Evolutionary conservation across 257 asterid species (phyloP), one percentile per base, ranked within the genome.

Genomic region (Phtheirospermum japonicum): DNA sequence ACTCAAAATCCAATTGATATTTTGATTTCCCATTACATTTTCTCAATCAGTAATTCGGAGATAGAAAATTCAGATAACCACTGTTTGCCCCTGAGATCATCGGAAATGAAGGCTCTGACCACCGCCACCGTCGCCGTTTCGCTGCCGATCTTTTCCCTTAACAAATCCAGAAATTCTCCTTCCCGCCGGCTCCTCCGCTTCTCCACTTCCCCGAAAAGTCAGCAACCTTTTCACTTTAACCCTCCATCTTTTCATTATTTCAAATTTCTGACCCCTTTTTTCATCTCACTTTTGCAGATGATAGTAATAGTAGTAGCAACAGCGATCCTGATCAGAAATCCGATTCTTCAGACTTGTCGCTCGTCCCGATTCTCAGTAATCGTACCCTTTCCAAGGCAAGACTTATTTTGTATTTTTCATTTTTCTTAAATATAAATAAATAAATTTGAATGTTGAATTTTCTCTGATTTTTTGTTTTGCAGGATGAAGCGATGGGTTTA

Each of bases 401-500:
- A 17, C 10, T 61, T 37, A 4, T 42, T 43, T 2, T 30, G 36
- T 13, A 28, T 26, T 30, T 53, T 23, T 39, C 13, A 2, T 4
- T 8, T 20, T 37, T 8, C 2, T 43, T 19, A 12, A 4, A 43
- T 17, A 10, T 60, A 14, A 5, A 5, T 30, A 20, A 6, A 40
- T 33, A 6, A 28, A 7, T 17, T 48, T 7, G 23, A 45, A 14
- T 13, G 6, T 14, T 9, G 20, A 17, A 17, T 14, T 45, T 28
- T 55, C 30, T 9, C 39, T 31, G 66, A 34, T n/a, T 57, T 36
- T 17, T 17, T 33, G n/a, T 5, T 5, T 58, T 59, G 43, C 73
- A 92, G 99, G 96, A 92, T 71, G 96, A 77, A 17, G 95, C 96
- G 67, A 92, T 89, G 99, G 96, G 99, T 73, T n/a, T n/a, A n/a